phyloP scores from a whole-genome alignment of 2,329 filamentous ascomycete genomes.

The Fusarium citri region DNA sequence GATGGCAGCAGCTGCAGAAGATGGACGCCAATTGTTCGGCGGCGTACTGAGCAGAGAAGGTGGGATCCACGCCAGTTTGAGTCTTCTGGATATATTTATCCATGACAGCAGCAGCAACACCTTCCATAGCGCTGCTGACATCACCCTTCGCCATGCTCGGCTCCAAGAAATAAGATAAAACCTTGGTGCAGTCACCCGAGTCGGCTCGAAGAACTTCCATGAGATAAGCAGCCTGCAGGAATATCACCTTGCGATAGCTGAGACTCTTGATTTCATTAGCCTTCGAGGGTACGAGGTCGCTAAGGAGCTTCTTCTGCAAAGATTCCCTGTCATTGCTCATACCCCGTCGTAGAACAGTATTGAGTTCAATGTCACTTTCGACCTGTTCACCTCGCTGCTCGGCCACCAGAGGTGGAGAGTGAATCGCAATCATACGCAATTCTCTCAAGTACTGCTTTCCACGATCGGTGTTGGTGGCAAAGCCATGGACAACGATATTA shows the following conservation, averaged over 20 bases:
- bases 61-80: constrained; percentile 74
- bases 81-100: constrained; percentile 83
- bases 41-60: constrained; percentile 92
- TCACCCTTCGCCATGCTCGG: constrained; percentile 78
- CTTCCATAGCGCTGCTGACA: constrained; percentile 73
- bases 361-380: constrained; percentile 96
- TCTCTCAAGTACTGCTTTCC: constrained; percentile 80
- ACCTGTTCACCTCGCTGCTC: constrained; percentile 90
- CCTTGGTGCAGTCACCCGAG: constrained; percentile 89
- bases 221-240: constrained; percentile 88
- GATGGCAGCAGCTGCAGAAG: constrained; percentile 91
- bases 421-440: constrained; percentile 83
- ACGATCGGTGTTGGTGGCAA: constrained; percentile 78
- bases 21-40: constrained; percentile 87
- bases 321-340: constrained; percentile 82
- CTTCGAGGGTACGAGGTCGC: constrained; percentile 78
- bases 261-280: constrained; percentile 83
- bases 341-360: constrained; percentile 89
- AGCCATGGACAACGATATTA: constrained; percentile 95
- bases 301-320: constrained; percentile 83
- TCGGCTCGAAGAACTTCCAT: constrained; percentile 90
- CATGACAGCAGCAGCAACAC: constrained; percentile 74
- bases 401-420: constrained; percentile 87
- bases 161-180: constrained; percentile 93
- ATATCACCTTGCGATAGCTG: constrained; percentile 91